A percentile compares a stretch with the other conserved stretches of the same genome.
Conservation (phyloP, 768 basidiomycete species). For the Naganishia kalamii region DNA sequence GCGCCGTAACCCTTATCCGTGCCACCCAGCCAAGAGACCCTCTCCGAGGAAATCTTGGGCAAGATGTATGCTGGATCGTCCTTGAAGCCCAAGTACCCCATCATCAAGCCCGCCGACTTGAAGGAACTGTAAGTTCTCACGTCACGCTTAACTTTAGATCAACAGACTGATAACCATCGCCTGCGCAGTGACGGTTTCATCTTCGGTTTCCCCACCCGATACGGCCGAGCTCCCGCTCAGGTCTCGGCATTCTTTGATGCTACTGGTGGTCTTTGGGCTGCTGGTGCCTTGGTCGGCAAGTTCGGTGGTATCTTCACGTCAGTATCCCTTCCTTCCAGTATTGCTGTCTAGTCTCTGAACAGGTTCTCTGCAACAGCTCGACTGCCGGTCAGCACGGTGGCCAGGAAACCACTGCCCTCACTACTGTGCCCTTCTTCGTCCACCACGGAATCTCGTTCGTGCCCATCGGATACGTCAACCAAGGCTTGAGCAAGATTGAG, state of each 20-base stretch:
- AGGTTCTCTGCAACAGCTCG: slow-evolving; percentile 52
- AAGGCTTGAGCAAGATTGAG: slow-evolving; percentile 47
- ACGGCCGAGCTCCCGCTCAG: slow-evolving; percentile 42
- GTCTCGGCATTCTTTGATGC: slow-evolving; percentile 54
- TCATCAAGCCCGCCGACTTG: slow-evolving; percentile 57
- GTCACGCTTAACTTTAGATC: too few species aligned
- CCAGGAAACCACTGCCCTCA: slow-evolving; percentile 53
- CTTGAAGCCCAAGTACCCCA: slow-evolving; percentile 57
- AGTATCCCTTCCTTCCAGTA: neutral
- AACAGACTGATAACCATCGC: neutral
- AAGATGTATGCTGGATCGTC: slow-evolving; percentile 63
- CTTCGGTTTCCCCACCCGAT: slow-evolving; percentile 58
- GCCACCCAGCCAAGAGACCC: slow-evolving; percentile 64
- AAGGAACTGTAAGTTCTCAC: slow-evolving; percentile 27
- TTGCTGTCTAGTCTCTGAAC: neutral
- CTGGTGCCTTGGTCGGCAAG: slow-evolving; percentile 64
- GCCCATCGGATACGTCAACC: slow-evolving; percentile 53
- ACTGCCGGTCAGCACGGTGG: slow-evolving; percentile 71
- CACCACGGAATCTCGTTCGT: slow-evolving; percentile 71
- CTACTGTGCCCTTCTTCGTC: slow-evolving; percentile 54
- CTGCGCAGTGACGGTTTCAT: slow-evolving; percentile 59
- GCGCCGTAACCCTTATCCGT: neutral
- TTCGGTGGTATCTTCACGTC: slow-evolving; percentile 25
- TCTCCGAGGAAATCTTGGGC: slow-evolving; percentile 59
- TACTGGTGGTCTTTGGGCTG: slow-evolving; percentile 53